Base-by-base conservation (phyloP, 371 early-diverging fungal genomes). In the Rhizopus microsporus region DNA sequence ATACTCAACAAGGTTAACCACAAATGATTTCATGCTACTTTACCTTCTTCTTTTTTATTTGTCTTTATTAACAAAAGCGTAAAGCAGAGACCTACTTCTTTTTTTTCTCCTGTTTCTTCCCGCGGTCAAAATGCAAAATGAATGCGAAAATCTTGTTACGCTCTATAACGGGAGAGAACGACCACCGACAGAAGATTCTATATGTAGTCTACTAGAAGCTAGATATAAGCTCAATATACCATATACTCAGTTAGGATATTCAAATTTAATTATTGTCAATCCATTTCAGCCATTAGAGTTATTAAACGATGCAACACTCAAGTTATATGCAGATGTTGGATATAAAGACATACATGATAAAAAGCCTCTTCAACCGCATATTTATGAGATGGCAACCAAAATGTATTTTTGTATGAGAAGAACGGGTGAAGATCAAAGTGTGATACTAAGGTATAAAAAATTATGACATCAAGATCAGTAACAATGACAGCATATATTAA, bases 401-500 rank as follows among this genome's bases (percentile, higher is more conserved):
- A 79, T 87, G 0, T 89, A 89, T 62, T 82, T 80, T 62, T 90
- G 77, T 83, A 88, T 77, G 89, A 86, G 86, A 72, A 85, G 80
- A 78, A 86, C 88, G 57, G 91, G 81, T 46, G 88, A 80, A 82
- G 94, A 79, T 80, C 93, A 80, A 67, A 83, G 73, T 72, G 87
- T 81, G 69, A 85, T 88, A 34, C 70, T 81, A 70, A 90, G 77
- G 85, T 92, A 85, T 37, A 43, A 50, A 60, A 30, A 34, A 35
- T 12, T 35, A 33, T 10, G 34, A 29, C 29, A 33, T 44, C n/a
- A 32, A 33, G 10, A 44, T 35, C 5, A 45, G 23, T 13, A 43
- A n/a, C 34, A 17, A 29, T 17, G 30, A 46, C 4, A 15, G 7
- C 12, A 46, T 29, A 43, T 34, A 16, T 46, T n/a, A 53, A 53